Percentiles rank a stretch among this genome's conserved stretches.
Evolutionary conservation across 768 basidiomycete genomes (phyloP).

Genomic region (Tricholoma sp.): DNA sequence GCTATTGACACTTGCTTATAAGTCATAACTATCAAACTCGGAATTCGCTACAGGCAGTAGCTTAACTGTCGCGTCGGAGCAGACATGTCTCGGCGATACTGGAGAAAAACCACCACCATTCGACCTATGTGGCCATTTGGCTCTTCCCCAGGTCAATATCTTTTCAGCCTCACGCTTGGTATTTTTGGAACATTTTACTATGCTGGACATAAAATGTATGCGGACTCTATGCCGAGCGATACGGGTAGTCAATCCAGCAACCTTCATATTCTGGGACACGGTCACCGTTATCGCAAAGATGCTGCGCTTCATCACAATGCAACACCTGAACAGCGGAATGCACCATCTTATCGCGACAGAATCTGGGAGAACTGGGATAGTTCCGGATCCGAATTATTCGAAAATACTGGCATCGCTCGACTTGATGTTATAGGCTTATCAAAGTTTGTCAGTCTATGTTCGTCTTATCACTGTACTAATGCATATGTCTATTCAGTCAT

Average conservation of each 20-base stretch:
- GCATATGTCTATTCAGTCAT: neutral
- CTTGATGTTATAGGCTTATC: conserved; percentile 10
- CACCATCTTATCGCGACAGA: neutral
- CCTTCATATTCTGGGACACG: neutral
- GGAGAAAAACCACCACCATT: neutral
- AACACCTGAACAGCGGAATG: neutral
- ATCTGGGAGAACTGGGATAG: too few relatives aligned
- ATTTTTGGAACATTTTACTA: conserved; percentile 6
- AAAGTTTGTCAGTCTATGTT: conserved; percentile 4
- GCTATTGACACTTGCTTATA: too few relatives aligned
- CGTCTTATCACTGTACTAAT: neutral
- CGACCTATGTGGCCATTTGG: neutral
- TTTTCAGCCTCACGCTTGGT: neutral
- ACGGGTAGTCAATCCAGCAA: neutral
- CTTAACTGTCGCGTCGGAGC: neutral
- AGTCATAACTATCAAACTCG: too few relatives aligned
- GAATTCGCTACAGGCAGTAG: too few relatives aligned
- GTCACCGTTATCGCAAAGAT: neutral
- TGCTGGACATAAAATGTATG: conserved; percentile 1
- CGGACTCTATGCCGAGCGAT: neutral
- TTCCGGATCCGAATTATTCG: too few relatives aligned
- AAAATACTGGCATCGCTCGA: conserved; percentile 10
- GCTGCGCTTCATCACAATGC: neutral
- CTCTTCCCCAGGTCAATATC: neutral
- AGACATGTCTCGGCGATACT: neutral